These are phyloP conservation scores for Saccharomycopsis babjevae DNA, from an alignment of 805 yeast genomes.

Conservation along the genomic window DNA sequence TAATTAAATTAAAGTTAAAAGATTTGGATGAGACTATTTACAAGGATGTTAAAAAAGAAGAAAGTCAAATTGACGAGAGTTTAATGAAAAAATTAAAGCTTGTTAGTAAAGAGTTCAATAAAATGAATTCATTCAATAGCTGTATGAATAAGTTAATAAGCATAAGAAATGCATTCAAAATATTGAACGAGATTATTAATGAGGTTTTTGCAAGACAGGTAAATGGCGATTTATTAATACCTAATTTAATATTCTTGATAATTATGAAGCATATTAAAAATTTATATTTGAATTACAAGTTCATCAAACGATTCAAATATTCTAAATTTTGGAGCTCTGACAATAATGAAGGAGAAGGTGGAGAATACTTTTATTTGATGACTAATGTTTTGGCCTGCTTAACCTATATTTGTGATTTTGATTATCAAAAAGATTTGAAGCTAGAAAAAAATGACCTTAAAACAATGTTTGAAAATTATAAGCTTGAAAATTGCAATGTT, in stretches of 20 bases:
- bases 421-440: slow-evolving; percentile 11
- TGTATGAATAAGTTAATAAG: slow-evolving; percentile 15
- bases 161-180: slow-evolving; percentile 4
- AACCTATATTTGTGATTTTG: slow-evolving; percentile 9
- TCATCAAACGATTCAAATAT: slow-evolving; percentile 14
- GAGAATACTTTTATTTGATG: slow-evolving; percentile 11
- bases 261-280: slow-evolving; percentile 11
- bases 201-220: neutral
- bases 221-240: slow-evolving; percentile 14
- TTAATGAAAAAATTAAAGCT: slow-evolving; percentile 6
- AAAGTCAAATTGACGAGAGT: neutral
- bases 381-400: slow-evolving; percentile 16
- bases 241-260: slow-evolving; percentile 10
- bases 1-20: slow-evolving; percentile 6
- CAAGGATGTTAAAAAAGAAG: neutral
- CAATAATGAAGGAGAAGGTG: slow-evolving; percentile 7
- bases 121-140: slow-evolving; percentile 2
- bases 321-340: slow-evolving; percentile 11
- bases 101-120: slow-evolving; percentile 9
- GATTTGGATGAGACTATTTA: slow-evolving; percentile 8
- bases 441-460: slow-evolving; percentile 8
- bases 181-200: neutral
- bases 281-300: slow-evolving; percentile 13
- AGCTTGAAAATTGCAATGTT: neutral
- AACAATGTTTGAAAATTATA: neutral